These are phyloP conservation scores for Auricularia sp. DNA, from an alignment of 768 basidiomycete species.

Conservation along the genomic window DNA sequence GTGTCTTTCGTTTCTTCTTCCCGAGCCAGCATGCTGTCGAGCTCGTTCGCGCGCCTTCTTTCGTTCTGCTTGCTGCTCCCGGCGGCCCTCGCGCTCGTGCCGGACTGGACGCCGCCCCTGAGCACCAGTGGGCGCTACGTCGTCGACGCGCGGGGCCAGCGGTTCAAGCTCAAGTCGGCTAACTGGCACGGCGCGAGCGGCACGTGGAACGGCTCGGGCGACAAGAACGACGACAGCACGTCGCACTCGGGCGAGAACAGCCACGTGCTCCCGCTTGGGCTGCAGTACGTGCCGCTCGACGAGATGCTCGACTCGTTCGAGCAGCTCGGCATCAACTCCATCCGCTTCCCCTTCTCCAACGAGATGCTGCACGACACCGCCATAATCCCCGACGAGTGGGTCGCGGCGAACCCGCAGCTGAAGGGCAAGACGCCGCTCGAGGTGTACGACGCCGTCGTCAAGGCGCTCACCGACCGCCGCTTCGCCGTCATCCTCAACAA, in stretches of 20 bases:
- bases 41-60: neutral
- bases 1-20: too few relatives aligned
- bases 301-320: slow-evolving; percentile 7
- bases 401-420: slow-evolving; percentile 7
- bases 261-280: slow-evolving; percentile 4
- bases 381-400: slow-evolving; percentile 1
- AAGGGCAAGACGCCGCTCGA: slow-evolving; percentile 8
- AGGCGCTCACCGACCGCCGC: slow-evolving; percentile 6
- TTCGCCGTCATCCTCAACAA: slow-evolving; percentile 9
- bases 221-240: slow-evolving; percentile 5
- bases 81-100: neutral
- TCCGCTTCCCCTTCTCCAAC: slow-evolving; percentile 8
- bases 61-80: neutral
- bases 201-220: slow-evolving; percentile 6
- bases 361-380: slow-evolving; percentile 8
- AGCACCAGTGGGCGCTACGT: slow-evolving; percentile 8
- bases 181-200: slow-evolving; percentile 9
- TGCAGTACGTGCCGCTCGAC: slow-evolving; percentile 6
- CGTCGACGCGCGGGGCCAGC: slow-evolving; percentile 8
- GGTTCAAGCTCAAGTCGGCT: slow-evolving; percentile 7
- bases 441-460: slow-evolving; percentile 6
- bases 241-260: slow-evolving; percentile 4
- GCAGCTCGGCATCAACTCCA: slow-evolving; percentile 9
- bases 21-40: too few relatives aligned
- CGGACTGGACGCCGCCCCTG: slow-evolving; percentile 7